These are phyloP conservation scores for Epichloe gansuensis DNA, from an alignment of 2,329 filamentous ascomycete genomes.

Conservation along the genomic window DNA sequence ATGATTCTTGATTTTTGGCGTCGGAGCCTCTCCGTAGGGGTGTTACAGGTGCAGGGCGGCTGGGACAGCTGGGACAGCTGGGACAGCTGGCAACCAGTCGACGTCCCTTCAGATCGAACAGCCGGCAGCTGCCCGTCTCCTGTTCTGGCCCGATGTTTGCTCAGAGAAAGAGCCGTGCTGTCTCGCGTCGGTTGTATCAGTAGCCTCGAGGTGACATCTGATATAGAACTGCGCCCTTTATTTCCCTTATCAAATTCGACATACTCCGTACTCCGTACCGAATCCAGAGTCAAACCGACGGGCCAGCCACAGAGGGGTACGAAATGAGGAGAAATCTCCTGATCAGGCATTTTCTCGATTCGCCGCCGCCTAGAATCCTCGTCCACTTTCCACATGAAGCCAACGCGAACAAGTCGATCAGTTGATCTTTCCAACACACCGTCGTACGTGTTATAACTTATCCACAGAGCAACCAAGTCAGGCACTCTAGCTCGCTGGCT, in stretches of 20 bases:
- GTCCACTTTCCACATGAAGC: neutral
- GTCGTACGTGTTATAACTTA: neutral
- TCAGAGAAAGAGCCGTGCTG: neutral
- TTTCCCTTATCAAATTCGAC: neutral
- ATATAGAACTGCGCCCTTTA: neutral
- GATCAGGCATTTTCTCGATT: neutral
- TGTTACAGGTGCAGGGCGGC: too few species aligned
- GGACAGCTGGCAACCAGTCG: too few species aligned
- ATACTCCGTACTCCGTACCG: neutral
- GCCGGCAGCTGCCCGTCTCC: too few species aligned
- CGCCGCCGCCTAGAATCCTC: neutral
- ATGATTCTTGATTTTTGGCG: neutral
- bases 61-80: too few species aligned
- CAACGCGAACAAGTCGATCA: neutral
- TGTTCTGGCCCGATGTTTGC: too few species aligned
- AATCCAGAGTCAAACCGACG: neutral
- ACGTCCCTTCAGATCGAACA: too few species aligned
- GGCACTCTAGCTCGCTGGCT: neutral
- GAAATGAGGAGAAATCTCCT: neutral
- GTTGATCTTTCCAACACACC: neutral
- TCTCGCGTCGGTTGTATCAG: neutral
- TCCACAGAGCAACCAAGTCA: neutral
- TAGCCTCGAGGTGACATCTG: neutral
- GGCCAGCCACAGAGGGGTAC: neutral
- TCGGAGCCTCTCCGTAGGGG: neutral